Base-by-base conservation (phyloP, 208 protist species). In the Crithidia acanthocephali region DNA sequence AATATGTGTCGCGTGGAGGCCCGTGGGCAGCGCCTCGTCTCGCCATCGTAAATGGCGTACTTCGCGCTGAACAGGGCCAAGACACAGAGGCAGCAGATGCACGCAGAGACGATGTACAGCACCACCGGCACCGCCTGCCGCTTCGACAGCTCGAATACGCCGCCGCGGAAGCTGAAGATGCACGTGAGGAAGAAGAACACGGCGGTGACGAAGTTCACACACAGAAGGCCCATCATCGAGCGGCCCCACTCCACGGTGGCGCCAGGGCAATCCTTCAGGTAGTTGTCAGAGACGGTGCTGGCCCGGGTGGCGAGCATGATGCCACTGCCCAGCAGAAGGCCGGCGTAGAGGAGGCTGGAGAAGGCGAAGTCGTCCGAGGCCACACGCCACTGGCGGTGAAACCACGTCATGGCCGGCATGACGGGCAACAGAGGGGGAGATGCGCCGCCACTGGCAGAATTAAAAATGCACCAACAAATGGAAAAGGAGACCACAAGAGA, bases 331-430 rank as follows among this genome's bases (percentile, higher is more conserved):
- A 76, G 1, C 40, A 77, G 57, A 44, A 93, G 18, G 6, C 66
- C 35, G 16, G 85, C 80, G 66, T 83, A 84, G 22, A 88, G 62
- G 0, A 85, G 10, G 44, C 91, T 84, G 3, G 85, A 88, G 53
- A 92, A 86, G 56, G 56, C 71, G 66, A 94, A 94, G 71, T 95
- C 90, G 68, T 96, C 92, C 16, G 89, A 53, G 47, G 60, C 84
- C 9, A 85, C 80, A 15, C 88, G 83, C 90, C 92, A 96, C 25
- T 79, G 77, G 18, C 92, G 88, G 30, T 86, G 76, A 48, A 71
- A 86, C 84, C 89, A 94, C n/a, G 70, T 44, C 51, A 96, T 67
- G 0, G 92, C 75, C 7, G 92, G 92, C 92, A 96, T 96, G 44
- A 15, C 16, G 13, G 18, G 16, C 44, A n/a, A 15, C 16, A 15